Percentiles rank a stretch among this genome's conserved stretches.
These are phyloP conservation scores for Chrysoporthe cubensis DNA, from an alignment of 2,329 filamentous ascomycete genomes.

Conservation along the genomic window DNA sequence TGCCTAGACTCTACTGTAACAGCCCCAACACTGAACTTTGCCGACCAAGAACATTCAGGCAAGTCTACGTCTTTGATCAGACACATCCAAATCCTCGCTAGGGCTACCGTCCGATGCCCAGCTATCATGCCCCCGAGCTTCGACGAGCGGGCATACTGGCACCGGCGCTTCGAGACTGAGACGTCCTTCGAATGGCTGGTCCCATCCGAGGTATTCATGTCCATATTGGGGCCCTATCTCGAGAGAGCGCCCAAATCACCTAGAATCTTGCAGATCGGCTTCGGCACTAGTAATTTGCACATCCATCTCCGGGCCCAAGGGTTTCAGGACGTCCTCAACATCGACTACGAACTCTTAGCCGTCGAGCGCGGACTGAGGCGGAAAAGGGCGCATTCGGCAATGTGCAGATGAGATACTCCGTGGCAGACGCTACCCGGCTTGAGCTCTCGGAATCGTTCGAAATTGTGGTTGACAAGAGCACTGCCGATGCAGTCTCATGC, in stretches of 20 bases:
- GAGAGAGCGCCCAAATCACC: slow-evolving; percentile 33
- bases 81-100: not conserved
- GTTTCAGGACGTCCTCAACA: slow-evolving; percentile 49
- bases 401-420: slow-evolving; percentile 46
- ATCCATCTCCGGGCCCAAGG: slow-evolving; percentile 49
- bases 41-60: not conserved
- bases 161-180: slow-evolving; percentile 49
- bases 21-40: not conserved
- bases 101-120: not conserved
- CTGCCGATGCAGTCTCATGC: slow-evolving; percentile 53
- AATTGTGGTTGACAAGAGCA: slow-evolving; percentile 54
- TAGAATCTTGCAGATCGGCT: slow-evolving; percentile 51
- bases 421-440: slow-evolving; percentile 51
- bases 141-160: slow-evolving; percentile 56
- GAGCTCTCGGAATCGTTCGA: slow-evolving; percentile 38
- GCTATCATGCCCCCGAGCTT: slow-evolving; percentile 42
- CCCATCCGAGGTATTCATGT: slow-evolving; percentile 46
- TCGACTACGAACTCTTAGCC: slow-evolving; percentile 55
- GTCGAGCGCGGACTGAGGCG: slow-evolving; percentile 46
- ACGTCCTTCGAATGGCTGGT: slow-evolving; percentile 53
- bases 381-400: slow-evolving; percentile 49
- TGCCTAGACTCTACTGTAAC: not conserved
- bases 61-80: not conserved
- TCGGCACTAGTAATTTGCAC: slow-evolving; percentile 55
- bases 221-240: slow-evolving; percentile 45